phyloP scores from a whole-genome alignment of 2,329 filamentous ascomycete genomes.

The Aspergillus thermomutatus region DNA sequence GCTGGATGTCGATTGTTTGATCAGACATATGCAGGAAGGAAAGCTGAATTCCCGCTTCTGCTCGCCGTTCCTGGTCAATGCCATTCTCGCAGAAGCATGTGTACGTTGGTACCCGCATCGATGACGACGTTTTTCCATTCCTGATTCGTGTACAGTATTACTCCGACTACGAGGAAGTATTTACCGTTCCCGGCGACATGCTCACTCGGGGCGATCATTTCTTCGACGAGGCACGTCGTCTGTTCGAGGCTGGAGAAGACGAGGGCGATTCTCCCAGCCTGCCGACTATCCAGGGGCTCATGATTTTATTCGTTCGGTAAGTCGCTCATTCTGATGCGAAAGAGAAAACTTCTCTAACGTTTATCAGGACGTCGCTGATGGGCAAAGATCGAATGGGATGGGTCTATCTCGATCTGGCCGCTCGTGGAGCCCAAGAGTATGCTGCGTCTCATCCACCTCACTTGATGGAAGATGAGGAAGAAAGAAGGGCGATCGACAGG shows the following conservation, averaged over 20 bases:
- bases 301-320: conserved; percentile 22
- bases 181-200: conserved; percentile 21
- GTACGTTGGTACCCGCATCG: conserved; percentile 17
- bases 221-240: conserved; percentile 27
- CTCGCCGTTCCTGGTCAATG: conserved; percentile 34
- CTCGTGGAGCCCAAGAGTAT: conserved; percentile 21
- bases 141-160: conserved; percentile 14
- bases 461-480: conserved; percentile 5
- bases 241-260: conserved; percentile 23
- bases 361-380: conserved; percentile 21
- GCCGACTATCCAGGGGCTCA: conserved; percentile 25
- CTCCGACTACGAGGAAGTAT: conserved; percentile 26
- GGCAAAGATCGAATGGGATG: conserved; percentile 30
- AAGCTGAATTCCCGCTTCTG: conserved; percentile 26
- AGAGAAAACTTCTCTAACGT: not conserved
- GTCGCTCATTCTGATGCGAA: not conserved
- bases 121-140: not conserved
- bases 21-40: conserved; percentile 26
- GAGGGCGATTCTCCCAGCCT: conserved; percentile 20
- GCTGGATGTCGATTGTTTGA: conserved; percentile 29
- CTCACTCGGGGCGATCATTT: conserved; percentile 26
- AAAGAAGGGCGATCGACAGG: conserved; percentile 10
- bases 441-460: conserved; percentile 12
- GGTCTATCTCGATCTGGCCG: conserved; percentile 24
- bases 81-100: conserved; percentile 32